Evolutionary conservation across 768 basidiomycete genomes (phyloP), one percentile per base, ranked within the genome.

Genomic region (Tricholomella constricta): DNA sequence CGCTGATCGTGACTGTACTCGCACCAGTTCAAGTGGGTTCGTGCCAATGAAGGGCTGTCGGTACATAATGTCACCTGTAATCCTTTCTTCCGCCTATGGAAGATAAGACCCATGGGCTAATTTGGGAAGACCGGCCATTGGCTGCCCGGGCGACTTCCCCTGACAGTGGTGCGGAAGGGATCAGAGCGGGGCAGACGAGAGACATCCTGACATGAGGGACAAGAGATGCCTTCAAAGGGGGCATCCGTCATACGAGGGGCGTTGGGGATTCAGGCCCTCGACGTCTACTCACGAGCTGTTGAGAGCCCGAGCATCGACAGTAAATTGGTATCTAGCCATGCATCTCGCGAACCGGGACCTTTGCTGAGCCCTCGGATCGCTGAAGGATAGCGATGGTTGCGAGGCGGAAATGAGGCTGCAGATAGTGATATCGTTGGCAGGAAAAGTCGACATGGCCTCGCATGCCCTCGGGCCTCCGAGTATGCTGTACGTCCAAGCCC

Each of bases 221-320:
- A 15, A 29, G 43, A 8, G 6, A 17, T 25, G 41, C 5, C n/a
- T 42, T 25, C 5, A 42, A 26, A 23, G 42, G 14, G 22, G n/a
- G n/a, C n/a, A n/a, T n/a, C n/a, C 3, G 2, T 29, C 42, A 43
- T 26, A 36, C 4, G 29, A 44, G 27, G 15, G 38, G 32, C n/a
- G 32, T 36, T 17, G 35, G 42, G 17, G 10, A 43, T 8, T 48
- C 23, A 42, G 20, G n/a, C n/a, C n/a, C 27, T 29, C 7, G 49
- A 45, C 48, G 49, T 52, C 36, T 38, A 51, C 40, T 48, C 49
- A 41, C 23, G 23, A 27, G 23, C 47, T 38, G 38, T 41, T 19
- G 27, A 32, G 20, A 11, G 7, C n/a, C 9, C 12, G 36, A 29
- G 44, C 17, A 8, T 19, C 36, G 34, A 46, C n/a, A 22, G 44